phyloP scores from a whole-genome alignment of 2,329 filamentous ascomycete species.

The Rhynchosporium agropyri region DNA sequence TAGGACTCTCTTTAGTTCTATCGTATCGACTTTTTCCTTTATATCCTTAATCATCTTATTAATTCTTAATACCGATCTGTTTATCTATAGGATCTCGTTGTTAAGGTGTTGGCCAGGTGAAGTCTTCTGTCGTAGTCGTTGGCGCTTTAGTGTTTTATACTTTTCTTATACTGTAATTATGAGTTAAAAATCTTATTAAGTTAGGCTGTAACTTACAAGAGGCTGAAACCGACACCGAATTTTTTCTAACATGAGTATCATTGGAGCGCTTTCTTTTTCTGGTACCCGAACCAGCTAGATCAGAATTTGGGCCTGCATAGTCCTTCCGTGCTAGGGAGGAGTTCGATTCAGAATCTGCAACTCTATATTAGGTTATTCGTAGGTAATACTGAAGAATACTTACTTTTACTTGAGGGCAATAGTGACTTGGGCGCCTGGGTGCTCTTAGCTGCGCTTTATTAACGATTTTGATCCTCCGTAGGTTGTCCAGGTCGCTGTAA shows the following conservation, averaged over 20 bases:
- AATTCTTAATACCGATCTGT: slow-evolving; percentile 1
- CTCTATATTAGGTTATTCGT: slow-evolving; percentile 4
- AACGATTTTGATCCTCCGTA: neutral
- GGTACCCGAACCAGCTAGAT: neutral
- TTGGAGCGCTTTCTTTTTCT: slow-evolving; percentile 4
- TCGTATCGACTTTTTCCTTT: slow-evolving; percentile 9
- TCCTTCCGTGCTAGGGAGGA: neutral
- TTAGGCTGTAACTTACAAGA: neutral
- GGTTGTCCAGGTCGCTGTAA: neutral
- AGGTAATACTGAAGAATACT: neutral
- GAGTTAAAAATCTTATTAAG: neutral
- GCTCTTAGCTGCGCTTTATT: neutral
- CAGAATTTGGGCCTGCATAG: neutral
- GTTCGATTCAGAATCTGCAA: slow-evolving; percentile 2
- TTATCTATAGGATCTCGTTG: neutral
- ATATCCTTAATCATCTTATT: slow-evolving; percentile 5
- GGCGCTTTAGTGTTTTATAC: neutral
- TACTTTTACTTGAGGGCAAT: slow-evolving; percentile 2
- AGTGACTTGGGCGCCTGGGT: neutral
- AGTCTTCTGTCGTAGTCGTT: slow-evolving; percentile 1
- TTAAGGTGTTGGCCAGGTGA: neutral
- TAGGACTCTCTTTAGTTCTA: neutral
- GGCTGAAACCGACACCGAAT: neutral
- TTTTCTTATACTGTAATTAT: slow-evolving; percentile 1
- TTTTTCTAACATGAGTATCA: neutral